Base-by-base conservation (phyloP, 192 early-diverging fungal species). In the Chytriomyces confervae region DNA sequence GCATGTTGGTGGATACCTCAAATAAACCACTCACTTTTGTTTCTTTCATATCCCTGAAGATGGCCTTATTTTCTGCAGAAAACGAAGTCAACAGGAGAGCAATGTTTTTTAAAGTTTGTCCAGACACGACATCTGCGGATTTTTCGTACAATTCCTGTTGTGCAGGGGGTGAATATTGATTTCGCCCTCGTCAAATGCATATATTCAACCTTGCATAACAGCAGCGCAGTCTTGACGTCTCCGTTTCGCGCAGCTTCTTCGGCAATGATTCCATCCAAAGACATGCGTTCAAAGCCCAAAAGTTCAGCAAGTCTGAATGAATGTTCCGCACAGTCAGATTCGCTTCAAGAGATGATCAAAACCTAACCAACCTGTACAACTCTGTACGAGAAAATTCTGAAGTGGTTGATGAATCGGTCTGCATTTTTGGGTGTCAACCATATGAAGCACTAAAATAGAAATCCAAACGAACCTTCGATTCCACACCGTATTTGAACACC, bases 241-340 rank as follows among this genome's bases (percentile, higher is more conserved):
- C 89, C 79, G 47, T 85, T 81, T 16, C 86, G 80, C 43, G 88
- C 82, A 7, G 88, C 88, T 48, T 88, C 84, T 78, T 92, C 89
- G 11, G 89, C 87, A 36, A 92, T 80, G 46, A 91, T 77, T 29
- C 80, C 81, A 50, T 86, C 79, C 36, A 92, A 69, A 3, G 68
- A 49, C 5, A 63, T 62, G 24, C 85, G 72, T 49, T 83, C 81
- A 76, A 86, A 86, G 10, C 82, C 82, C 49, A 86, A 72, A 2
- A 86, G 68, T 43, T 86, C 77, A 43, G 84, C 85, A 7, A 86
- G 69, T 36, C 85, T 79, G 43, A 78, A 51, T 5, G 13, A 78
- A 51, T 5, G 13, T 29, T 65, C 18, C 16, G 11, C 13, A 23
- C 24, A 16, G 36, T 29, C 11, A 65, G 11, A 23, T 65, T 13